These are phyloP conservation scores for Hypomyces perniciosus DNA, from an alignment of 2,329 filamentous ascomycete genomes.

Conservation along the genomic window DNA sequence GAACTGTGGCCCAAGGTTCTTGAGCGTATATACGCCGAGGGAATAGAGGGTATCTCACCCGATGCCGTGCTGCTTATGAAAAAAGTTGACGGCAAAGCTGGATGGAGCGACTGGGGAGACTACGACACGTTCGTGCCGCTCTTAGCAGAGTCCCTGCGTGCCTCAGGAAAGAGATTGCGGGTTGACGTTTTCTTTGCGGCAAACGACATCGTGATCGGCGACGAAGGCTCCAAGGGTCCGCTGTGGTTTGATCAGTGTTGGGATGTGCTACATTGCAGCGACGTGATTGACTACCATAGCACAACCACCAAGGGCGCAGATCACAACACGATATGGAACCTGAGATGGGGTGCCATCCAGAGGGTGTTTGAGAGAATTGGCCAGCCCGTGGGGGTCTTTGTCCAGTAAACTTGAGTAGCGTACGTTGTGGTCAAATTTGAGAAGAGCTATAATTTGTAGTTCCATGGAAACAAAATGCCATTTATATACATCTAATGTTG, in stretches of 20 bases:
- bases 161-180: constrained; percentile 12
- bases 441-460: no score
- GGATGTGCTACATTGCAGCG: constrained; percentile 9
- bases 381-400: background rate
- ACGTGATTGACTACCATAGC: constrained; percentile 19
- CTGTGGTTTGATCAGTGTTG: constrained; percentile 26
- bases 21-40: constrained; percentile 19
- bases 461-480: no score
- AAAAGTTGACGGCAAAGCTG: constrained; percentile 13
- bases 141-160: constrained; percentile 17
- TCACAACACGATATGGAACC: constrained; percentile 22
- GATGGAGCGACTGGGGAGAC: constrained; percentile 27
- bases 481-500: no score
- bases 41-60: constrained; percentile 20
- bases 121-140: constrained; percentile 24
- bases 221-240: constrained; percentile 19
- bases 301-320: constrained; percentile 20
- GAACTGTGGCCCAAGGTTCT: constrained; percentile 15
- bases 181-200: constrained; percentile 25
- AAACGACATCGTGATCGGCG: constrained; percentile 25
- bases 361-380: constrained; percentile 17
- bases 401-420: no score
- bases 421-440: no score
- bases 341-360: constrained; percentile 15
- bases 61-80: constrained; percentile 26